phyloP scores from a whole-genome alignment of 805 yeast genomes.

The Schizosaccharomyces cryophilus region DNA sequence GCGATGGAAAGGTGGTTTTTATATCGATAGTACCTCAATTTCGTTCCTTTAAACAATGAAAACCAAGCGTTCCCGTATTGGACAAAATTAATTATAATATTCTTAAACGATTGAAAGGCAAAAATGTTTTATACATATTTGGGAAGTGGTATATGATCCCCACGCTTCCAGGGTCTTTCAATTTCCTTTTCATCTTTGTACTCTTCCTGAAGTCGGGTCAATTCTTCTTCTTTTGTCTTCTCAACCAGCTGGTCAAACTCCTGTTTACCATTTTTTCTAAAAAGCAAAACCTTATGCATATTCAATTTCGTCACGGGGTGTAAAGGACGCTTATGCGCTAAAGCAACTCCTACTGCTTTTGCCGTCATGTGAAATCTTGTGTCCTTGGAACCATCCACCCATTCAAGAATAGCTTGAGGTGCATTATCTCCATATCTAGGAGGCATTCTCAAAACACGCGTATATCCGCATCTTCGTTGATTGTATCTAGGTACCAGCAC shows the following conservation, averaged over 20 bases:
- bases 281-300: slow-evolving; percentile 24
- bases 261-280: slow-evolving; percentile 26
- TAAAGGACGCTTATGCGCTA: slow-evolving; percentile 31
- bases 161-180: slow-evolving; percentile 14
- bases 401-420: slow-evolving; percentile 65
- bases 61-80: too few species aligned
- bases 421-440: slow-evolving; percentile 77
- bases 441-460: slow-evolving; percentile 62
- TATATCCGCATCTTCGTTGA: slow-evolving; percentile 52
- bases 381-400: slow-evolving; percentile 54
- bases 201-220: slow-evolving; percentile 8
- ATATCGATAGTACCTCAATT: too few species aligned
- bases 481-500: slow-evolving; percentile 42
- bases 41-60: too few species aligned
- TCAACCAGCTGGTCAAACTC: slow-evolving; percentile 19
- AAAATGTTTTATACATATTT: slow-evolving; percentile 9
- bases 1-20: too few species aligned
- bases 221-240: neutral
- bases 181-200: slow-evolving; percentile 26
- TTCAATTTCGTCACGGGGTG: slow-evolving; percentile 34
- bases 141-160: slow-evolving; percentile 7
- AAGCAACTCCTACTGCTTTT: slow-evolving; percentile 55
- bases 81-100: too few species aligned
- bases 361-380: slow-evolving; percentile 56
- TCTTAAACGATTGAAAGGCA: neutral